Percentiles rank a stretch among this genome's conserved stretches.
These are phyloP conservation scores for Cenococcum geophilum DNA, from an alignment of 495 filamentous ascomycete genomes.

Conservation along the genomic window DNA sequence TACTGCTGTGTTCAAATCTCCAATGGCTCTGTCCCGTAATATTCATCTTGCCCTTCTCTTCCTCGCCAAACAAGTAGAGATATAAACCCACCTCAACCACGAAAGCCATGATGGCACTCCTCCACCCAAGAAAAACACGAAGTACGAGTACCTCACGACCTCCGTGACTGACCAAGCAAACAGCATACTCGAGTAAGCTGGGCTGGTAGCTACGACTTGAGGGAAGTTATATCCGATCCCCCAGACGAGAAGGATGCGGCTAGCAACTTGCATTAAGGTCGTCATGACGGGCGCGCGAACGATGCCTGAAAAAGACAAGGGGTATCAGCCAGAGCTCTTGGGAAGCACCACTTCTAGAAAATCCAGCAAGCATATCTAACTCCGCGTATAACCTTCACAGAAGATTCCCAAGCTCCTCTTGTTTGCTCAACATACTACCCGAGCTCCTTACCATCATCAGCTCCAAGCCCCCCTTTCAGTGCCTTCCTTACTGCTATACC, in stretches of 20 bases:
- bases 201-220: conserved; percentile 41
- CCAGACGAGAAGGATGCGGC: conserved; percentile 80
- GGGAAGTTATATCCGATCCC: conserved; percentile 64
- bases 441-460: too few species aligned
- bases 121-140: conserved; percentile 63
- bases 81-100: conserved; percentile 60
- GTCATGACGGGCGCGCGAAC: conserved; percentile 80
- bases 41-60: too few species aligned
- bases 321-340: not conserved
- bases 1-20: too few species aligned
- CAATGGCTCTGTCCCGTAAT: too few species aligned
- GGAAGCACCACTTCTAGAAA: not conserved
- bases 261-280: conserved; percentile 81
- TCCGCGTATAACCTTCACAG: too few species aligned
- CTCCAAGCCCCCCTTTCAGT: too few species aligned
- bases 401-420: too few species aligned
- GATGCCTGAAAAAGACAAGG: conserved; percentile 46
- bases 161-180: conserved; percentile 81
- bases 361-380: not conserved
- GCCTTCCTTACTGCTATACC: too few species aligned
- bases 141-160: conserved; percentile 82
- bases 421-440: too few species aligned
- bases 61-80: not conserved
- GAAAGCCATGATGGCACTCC: conserved; percentile 57
- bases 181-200: conserved; percentile 65